These are phyloP conservation scores for Trichoderma koningii DNA, from an alignment of 2,329 filamentous ascomycete species.

Conservation along the genomic window DNA sequence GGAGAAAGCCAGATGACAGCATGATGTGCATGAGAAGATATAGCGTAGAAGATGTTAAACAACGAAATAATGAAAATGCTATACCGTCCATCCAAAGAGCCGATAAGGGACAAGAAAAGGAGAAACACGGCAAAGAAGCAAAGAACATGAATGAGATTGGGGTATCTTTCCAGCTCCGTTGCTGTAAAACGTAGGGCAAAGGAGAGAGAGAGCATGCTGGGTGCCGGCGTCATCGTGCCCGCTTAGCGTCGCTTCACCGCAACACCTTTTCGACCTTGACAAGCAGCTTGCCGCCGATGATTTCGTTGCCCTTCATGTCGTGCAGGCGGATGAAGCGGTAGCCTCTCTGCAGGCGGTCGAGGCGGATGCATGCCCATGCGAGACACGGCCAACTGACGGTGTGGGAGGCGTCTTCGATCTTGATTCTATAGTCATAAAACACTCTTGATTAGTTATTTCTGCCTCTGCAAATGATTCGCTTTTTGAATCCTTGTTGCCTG, in stretches of 20 bases:
- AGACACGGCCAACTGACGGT: slow-evolving; percentile 44
- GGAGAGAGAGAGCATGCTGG: background rate
- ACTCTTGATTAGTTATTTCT: too few species aligned
- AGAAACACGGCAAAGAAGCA: background rate
- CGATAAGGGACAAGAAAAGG: background rate
- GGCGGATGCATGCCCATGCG: slow-evolving; percentile 61
- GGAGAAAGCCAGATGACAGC: too few species aligned
- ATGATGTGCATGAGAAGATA: too few species aligned
- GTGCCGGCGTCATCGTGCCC: slow-evolving; percentile 12
- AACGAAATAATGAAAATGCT: background rate
- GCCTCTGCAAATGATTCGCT: background rate
- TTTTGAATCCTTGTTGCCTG: background rate
- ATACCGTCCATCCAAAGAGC: background rate
- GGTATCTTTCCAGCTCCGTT: background rate
- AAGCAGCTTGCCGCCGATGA: slow-evolving; percentile 52
- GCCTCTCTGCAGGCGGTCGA: slow-evolving; percentile 58
- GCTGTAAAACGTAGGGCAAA: background rate
- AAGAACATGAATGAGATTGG: background rate
- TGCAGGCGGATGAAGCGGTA: slow-evolving; percentile 58
- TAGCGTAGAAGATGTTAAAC: too few species aligned
- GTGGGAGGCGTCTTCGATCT: slow-evolving; percentile 53
- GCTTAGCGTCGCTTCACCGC: slow-evolving; percentile 33
- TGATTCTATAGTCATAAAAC: slow-evolving; percentile 47
- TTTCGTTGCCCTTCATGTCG: slow-evolving; percentile 48
- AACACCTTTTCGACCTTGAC: slow-evolving; percentile 55